Conservation (phyloP, 2,329 filamentous ascomycete species). For the Fusarium fracticaudum region DNA sequence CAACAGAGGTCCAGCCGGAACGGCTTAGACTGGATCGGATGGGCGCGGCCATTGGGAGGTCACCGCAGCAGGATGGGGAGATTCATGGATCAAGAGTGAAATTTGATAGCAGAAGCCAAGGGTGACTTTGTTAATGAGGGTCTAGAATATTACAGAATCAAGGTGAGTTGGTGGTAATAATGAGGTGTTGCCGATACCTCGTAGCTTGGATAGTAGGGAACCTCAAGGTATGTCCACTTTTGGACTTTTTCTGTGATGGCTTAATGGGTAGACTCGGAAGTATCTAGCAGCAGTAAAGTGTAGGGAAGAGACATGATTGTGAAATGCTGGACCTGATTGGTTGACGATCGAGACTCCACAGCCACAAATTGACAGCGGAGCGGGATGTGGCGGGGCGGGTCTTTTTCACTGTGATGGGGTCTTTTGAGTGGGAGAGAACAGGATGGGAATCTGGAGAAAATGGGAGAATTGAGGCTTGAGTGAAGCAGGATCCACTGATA, state of each 20-base stretch:
- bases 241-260: constrained; percentile 26
- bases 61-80: constrained; percentile 35
- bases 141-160: neutral
- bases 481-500: constrained; percentile 22
- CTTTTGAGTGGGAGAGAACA: neutral
- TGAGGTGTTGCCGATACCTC: neutral
- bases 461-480: neutral
- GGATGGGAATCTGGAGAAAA: constrained; percentile 14
- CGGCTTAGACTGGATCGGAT: constrained; percentile 44
- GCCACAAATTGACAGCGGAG: constrained; percentile 37
- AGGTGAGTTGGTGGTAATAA: neutral
- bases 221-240: constrained; percentile 31
- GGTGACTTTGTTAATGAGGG: neutral
- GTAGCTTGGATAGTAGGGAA: constrained; percentile 4
- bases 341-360: neutral
- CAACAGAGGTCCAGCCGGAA: constrained; percentile 36
- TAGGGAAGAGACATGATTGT: constrained; percentile 9
- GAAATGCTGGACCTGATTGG: constrained; percentile 20
- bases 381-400: constrained; percentile 41
- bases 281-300: constrained; percentile 9
- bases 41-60: constrained; percentile 49
- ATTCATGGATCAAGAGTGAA: constrained; percentile 34
- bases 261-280: constrained; percentile 40
- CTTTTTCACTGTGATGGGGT: constrained; percentile 19
- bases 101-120: neutral